Conservation (phyloP, 768 basidiomycete species). For the Leccinum longicurvipes region DNA sequence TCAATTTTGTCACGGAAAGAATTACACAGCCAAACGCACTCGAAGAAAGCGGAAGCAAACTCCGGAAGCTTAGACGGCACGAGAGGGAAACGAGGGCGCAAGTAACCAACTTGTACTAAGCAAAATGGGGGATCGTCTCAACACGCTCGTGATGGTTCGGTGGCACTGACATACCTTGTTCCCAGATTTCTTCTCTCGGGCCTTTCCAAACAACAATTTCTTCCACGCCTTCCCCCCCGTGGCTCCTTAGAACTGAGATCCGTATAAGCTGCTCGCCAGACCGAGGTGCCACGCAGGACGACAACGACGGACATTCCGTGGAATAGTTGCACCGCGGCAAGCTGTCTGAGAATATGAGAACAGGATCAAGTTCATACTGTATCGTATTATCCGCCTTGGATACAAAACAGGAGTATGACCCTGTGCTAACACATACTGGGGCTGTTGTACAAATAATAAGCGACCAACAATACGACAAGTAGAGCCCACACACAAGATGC, state of each 20-base stretch:
- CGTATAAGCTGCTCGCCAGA: slow-evolving; percentile 52
- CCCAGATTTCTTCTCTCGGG: slow-evolving; percentile 57
- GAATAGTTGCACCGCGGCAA: slow-evolving; percentile 40
- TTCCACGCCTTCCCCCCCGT: slow-evolving; percentile 7
- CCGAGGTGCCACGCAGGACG: slow-evolving; percentile 54
- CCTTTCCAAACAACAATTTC: slow-evolving; percentile 72
- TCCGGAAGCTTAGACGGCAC: slow-evolving; percentile 25
- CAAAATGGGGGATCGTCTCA: not conserved
- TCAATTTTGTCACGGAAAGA: not conserved
- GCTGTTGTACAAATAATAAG: slow-evolving; percentile 4
- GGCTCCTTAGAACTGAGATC: slow-evolving; percentile 39
- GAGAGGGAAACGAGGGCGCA: slow-evolving; percentile 36
- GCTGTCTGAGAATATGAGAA: slow-evolving; percentile 42
- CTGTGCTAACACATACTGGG: slow-evolving; percentile 4
- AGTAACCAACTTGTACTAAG: slow-evolving; percentile 51
- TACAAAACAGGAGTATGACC: slow-evolving; percentile 42
- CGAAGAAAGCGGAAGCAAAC: slow-evolving; percentile 39
- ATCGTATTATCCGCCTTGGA: slow-evolving; percentile 26
- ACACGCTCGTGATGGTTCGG: not conserved
- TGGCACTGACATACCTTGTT: slow-evolving; percentile 49
- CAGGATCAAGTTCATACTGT: slow-evolving; percentile 55
- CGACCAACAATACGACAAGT: not conserved
- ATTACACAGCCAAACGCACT: slow-evolving; percentile 42
- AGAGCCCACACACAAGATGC: slow-evolving; percentile 10
- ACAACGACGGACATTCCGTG: slow-evolving; percentile 34